Base-by-base conservation (phyloP, 805 yeast species). In the Huiozyma sinensis region DNA sequence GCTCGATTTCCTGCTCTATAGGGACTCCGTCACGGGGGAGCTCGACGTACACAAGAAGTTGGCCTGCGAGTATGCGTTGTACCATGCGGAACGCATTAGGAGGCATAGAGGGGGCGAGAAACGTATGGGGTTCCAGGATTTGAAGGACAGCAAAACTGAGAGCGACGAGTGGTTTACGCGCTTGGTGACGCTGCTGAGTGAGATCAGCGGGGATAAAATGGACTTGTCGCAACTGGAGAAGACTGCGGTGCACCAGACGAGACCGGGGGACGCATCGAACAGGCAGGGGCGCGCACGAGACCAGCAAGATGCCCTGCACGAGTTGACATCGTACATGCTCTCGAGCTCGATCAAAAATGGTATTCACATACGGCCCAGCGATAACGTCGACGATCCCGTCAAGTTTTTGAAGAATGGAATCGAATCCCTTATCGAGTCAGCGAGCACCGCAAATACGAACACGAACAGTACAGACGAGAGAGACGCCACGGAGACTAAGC, bases 361-460 rank as follows among this genome's bases (percentile, higher is more conserved):
- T 28, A 50, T 62, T 6, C 56, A 57, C 13, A 38, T 62, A 28
- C 50, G 55, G 40, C 58, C 62, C 1, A 44, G 44, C 12, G 52
- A 41, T 32, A 31, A 28, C 6, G 28, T 49, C 39, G 52, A 52
- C 40, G 55, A 52, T 38, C 53, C 58, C 4, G 46, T 55, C 6
- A 54, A 55, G 13, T 61, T 60, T 44, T 48, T 61, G 40, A 59
- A 61, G 37, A 47, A 50, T 30, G 48, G 59, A n/a, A 53, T 62
- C 12, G 63, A 61, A 35, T 44, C 55, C 0, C 45, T 61, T 1
- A 29, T 57, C 28, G 47, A 51, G 11, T 41, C 40, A 24, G 12
- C 10, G 9, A 30, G 34, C 3, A 34, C n/a, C 12, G 35, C 24
- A 6, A 13, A 36, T 6, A 33, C 28, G 12, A 13, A 24, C 10